Evolutionary conservation across 73 alveolate genomes (phyloP).

Genomic region (Paramecium octaurelia): DNA sequence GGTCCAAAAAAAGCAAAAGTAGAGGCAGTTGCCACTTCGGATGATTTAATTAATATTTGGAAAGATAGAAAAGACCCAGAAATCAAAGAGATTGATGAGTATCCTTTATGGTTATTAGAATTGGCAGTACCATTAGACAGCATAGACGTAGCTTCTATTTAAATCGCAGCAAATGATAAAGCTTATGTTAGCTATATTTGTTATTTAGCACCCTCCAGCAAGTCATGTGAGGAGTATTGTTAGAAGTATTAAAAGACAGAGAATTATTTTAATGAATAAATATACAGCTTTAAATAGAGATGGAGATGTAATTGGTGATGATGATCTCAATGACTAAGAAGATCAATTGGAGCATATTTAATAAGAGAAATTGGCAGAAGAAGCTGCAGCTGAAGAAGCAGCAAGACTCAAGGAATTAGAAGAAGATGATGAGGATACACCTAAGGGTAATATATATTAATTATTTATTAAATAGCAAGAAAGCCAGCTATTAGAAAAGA

Average conservation of each 20-base stretch:
- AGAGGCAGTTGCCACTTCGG: conserved; percentile 20
- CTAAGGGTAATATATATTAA: neutral
- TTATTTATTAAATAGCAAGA: neutral
- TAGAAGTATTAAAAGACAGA: neutral
- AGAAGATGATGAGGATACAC: conserved; percentile 42
- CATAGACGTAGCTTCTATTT: neutral
- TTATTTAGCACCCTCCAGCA: neutral
- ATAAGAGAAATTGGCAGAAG: conserved; percentile 7
- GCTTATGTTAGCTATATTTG: neutral
- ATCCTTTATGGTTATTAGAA: conserved; percentile 43
- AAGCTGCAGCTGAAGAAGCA: conserved; percentile 36
- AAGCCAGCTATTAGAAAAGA: neutral
- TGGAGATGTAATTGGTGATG: neutral
- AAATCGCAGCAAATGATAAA: neutral
- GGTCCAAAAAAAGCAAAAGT: conserved; percentile 43
- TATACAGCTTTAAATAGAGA: neutral
- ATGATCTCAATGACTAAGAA: neutral
- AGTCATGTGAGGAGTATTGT: neutral
- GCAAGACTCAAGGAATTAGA: neutral
- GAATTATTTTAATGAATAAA: neutral
- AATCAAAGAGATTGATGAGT: conserved; percentile 38
- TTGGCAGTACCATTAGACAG: neutral
- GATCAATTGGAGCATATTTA: neutral
- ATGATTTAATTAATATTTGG: conserved; percentile 51
- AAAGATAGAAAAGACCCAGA: conserved; percentile 46